A percentile compares a stretch with the other conserved stretches of the same genome.
Conservation (phyloP, 805 yeast species). For the Ogataea kodamae region DNA sequence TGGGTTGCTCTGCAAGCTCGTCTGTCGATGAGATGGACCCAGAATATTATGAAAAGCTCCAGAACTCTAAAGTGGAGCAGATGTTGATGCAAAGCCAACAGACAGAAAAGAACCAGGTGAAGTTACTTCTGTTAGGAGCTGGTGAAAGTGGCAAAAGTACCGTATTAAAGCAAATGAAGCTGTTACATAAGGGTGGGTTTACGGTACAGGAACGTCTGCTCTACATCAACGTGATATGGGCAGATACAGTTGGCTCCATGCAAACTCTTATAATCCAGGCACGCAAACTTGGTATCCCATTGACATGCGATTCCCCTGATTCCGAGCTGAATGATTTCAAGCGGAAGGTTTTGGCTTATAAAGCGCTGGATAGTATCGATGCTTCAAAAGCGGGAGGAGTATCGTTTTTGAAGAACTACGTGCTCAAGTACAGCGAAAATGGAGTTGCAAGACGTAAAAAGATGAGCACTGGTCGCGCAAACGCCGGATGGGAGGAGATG, state of each 20-base stretch:
- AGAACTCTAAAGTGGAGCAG: slow-evolving; percentile 47
- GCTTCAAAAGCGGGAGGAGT: slow-evolving; percentile 66
- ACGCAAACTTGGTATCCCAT: slow-evolving; percentile 54
- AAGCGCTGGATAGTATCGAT: slow-evolving; percentile 60
- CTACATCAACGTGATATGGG: slow-evolving; percentile 88
- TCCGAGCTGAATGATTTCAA: slow-evolving; percentile 45
- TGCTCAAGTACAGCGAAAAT: slow-evolving; percentile 55
- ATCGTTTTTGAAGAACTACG: slow-evolving; percentile 59
- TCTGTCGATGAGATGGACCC: slow-evolving; percentile 43
- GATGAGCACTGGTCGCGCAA: slow-evolving; percentile 54
- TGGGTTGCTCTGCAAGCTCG: slow-evolving; percentile 73
- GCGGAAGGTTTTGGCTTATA: slow-evolving; percentile 50
- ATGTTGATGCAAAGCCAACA: slow-evolving; percentile 50
- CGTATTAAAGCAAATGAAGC: slow-evolving; percentile 81
- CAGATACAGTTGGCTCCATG: slow-evolving; percentile 84
- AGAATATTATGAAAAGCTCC: slow-evolving; percentile 46
- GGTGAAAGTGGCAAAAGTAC: slow-evolving; percentile 96
- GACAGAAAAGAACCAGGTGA: slow-evolving; percentile 56
- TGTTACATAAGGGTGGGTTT: slow-evolving; percentile 84
- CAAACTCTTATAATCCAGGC: slow-evolving; percentile 74
- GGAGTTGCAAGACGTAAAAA: slow-evolving; percentile 48
- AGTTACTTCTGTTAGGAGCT: slow-evolving; percentile 80
- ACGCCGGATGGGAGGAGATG: slow-evolving; percentile 31
- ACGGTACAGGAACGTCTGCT: slow-evolving; percentile 72
- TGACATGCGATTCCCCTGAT: slow-evolving; percentile 61